phyloP scores from a whole-genome alignment of 208 protist genomes.

The Crithidia bombi region DNA sequence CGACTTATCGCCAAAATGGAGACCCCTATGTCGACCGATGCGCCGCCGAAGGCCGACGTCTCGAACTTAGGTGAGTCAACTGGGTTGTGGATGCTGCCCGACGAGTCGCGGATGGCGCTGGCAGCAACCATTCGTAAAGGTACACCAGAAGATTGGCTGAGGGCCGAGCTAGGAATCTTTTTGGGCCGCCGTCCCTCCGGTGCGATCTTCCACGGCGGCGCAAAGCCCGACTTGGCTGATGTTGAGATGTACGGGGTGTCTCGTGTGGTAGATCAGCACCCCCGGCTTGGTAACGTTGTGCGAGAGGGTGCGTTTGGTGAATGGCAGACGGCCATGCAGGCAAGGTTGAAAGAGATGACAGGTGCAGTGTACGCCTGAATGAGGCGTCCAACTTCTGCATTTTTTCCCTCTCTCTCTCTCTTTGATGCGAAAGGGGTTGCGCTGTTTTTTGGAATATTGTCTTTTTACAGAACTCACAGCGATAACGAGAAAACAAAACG shows the following conservation, averaged over 20 bases:
- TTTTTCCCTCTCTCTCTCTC: slow-evolving; percentile 11
- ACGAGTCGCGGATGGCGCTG: slow-evolving; percentile 5
- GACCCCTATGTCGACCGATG: background rate
- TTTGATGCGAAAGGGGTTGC: slow-evolving; percentile 7
- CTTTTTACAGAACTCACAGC: background rate
- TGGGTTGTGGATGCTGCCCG: slow-evolving; percentile 29
- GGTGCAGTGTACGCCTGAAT: slow-evolving; percentile 27
- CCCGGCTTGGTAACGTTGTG: slow-evolving; percentile 43
- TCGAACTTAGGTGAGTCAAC: slow-evolving; percentile 4
- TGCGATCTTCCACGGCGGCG: slow-evolving; percentile 70
- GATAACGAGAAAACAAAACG: background rate
- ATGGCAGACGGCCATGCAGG: slow-evolving; percentile 69
- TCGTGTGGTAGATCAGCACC: slow-evolving; percentile 62
- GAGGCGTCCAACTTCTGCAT: background rate
- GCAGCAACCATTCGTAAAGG: slow-evolving; percentile 18
- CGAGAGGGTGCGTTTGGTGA: slow-evolving; percentile 53
- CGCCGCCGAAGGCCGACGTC: background rate
- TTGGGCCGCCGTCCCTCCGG: slow-evolving; percentile 28
- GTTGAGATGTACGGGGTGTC: slow-evolving; percentile 85
- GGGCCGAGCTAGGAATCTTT: slow-evolving; percentile 55
- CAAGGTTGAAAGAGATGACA: slow-evolving; percentile 31
- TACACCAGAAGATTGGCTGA: slow-evolving; percentile 46
- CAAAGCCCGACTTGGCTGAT: slow-evolving; percentile 70
- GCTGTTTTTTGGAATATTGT: background rate
- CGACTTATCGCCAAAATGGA: slow-evolving; percentile 39